Evolutionary conservation across 73 alveolate species (phyloP).

Genomic region (Stentor roeselii): DNA sequence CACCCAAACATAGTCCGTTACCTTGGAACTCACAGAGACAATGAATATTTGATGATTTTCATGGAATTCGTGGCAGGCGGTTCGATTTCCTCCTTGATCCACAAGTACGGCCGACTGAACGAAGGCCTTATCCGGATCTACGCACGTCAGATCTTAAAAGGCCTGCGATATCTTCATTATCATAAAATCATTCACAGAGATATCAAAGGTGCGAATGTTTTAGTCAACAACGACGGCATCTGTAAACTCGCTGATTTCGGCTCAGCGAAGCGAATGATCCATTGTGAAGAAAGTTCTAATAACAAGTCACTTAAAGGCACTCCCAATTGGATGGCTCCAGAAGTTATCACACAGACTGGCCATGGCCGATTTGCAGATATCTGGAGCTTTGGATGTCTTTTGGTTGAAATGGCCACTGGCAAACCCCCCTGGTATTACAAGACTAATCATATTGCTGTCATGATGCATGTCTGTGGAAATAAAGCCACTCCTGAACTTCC

Average conservation of each 20-base stretch:
- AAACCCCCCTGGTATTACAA: constrained; percentile 80
- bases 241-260: constrained; percentile 79
- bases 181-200: constrained; percentile 89
- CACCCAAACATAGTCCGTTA: constrained; percentile 79
- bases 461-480: constrained; percentile 33
- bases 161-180: constrained; percentile 82
- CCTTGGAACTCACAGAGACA: constrained; percentile 61
- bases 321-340: constrained; percentile 98
- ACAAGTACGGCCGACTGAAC: constrained; percentile 58
- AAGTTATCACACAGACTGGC: constrained; percentile 72
- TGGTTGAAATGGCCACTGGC: constrained; percentile 90
- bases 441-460: constrained; percentile 27
- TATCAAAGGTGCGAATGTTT: constrained; percentile 92
- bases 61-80: constrained; percentile 82
- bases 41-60: constrained; percentile 59
- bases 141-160: constrained; percentile 69
- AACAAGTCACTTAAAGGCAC: constrained; percentile 69
- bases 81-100: constrained; percentile 57
- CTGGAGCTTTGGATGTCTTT: constrained; percentile 93
- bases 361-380: constrained; percentile 84
- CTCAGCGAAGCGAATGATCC: constrained; percentile 42
- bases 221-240: constrained; percentile 57
- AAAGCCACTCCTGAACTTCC: constrained; percentile 39
- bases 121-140: constrained; percentile 62
- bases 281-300: constrained; percentile 27